Conservation (phyloP, 805 yeast species). For the Barnettozyma salicaria region DNA sequence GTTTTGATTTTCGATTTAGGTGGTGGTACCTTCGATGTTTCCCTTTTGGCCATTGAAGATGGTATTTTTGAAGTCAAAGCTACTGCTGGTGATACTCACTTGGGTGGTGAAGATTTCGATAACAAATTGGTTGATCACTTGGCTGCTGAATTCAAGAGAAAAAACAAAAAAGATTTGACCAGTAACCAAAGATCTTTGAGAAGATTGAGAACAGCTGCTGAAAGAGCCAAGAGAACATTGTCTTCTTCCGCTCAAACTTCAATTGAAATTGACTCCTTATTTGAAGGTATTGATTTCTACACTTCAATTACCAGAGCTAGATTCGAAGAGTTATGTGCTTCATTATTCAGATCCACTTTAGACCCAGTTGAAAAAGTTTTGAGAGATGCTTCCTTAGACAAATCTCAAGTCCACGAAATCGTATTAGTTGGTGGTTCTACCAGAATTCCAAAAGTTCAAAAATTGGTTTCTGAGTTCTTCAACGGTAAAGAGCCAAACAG, state of each 20-base stretch:
- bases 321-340: constrained; percentile 94
- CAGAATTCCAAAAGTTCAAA: constrained; percentile 96
- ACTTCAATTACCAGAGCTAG: constrained; percentile 95
- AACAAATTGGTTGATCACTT: constrained; percentile 90
- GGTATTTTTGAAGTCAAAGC: constrained; percentile 97
- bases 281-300: constrained; percentile 94
- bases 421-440: constrained; percentile 98
- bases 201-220: constrained; percentile 97
- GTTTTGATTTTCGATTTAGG: constrained; percentile 90
- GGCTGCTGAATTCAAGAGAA: constrained; percentile 91
- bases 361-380: constrained; percentile 95
- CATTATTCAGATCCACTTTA: constrained; percentile 86
- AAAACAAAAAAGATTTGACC: constrained; percentile 89
- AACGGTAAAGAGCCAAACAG: constrained; percentile 96
- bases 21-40: constrained; percentile 98
- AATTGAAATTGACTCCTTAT: constrained; percentile 89
- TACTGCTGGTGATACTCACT: constrained; percentile 41
- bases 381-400: constrained; percentile 85
- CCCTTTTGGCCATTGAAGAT: constrained; percentile 83
- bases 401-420: constrained; percentile 84
- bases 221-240: constrained; percentile 97
- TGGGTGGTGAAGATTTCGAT: constrained; percentile 77
- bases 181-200: constrained; percentile 93
- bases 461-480: constrained; percentile 92
- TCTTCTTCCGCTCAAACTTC: constrained; percentile 95